A percentile compares a stretch with the other conserved stretches of the same genome.
Conservation (phyloP, 2,329 filamentous ascomycete species). For the Magnaporthales sp. region DNA sequence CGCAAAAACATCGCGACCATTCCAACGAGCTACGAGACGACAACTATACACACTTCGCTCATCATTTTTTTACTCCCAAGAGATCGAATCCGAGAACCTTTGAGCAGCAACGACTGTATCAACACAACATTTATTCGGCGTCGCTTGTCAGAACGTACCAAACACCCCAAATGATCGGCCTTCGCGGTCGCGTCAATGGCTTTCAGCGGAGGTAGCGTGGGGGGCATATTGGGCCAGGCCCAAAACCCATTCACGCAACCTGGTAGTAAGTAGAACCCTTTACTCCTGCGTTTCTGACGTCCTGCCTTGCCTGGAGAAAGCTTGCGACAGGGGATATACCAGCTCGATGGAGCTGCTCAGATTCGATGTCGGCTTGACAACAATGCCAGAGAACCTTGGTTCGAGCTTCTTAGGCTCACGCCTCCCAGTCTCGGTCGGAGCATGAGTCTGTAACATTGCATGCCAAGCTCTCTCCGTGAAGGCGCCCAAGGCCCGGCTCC, state of each 20-base stretch:
- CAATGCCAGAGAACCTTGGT: background rate
- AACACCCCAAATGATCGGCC: constrained; percentile 3
- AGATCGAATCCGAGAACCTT: background rate
- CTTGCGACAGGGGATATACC: background rate
- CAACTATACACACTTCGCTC: background rate
- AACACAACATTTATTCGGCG: background rate
- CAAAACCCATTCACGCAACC: constrained; percentile 4
- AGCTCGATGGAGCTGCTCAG: background rate
- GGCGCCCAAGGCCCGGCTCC: background rate
- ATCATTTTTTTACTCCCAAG: background rate
- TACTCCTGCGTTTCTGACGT: background rate
- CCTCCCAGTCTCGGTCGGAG: background rate
- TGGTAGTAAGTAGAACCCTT: background rate
- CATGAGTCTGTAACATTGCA: background rate
- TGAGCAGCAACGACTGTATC: background rate
- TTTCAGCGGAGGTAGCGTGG: constrained; percentile 7
- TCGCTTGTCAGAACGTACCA: background rate
- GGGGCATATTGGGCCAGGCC: constrained; percentile 2
- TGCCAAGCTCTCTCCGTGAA: background rate
- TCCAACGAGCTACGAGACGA: background rate
- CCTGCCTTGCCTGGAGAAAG: background rate
- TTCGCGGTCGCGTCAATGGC: constrained; percentile 5
- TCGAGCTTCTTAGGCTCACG: background rate
- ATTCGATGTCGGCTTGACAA: background rate
- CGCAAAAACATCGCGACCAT: background rate